Evolutionary conservation across 257 asterid genomes (phyloP), one percentile per base, ranked within the genome.

Genomic region (Oldenlandia corymbosa): DNA sequence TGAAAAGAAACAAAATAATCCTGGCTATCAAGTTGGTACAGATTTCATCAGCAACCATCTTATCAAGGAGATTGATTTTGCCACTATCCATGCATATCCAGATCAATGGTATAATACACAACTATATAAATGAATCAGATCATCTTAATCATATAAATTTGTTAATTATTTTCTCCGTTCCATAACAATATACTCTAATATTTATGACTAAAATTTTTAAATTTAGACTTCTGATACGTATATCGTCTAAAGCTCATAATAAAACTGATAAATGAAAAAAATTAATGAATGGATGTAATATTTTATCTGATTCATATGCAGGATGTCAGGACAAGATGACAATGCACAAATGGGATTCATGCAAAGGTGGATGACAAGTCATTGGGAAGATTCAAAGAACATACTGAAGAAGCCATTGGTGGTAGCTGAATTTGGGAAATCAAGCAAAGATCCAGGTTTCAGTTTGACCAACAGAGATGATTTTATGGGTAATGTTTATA

Each of bases 381-480:
- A 91, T 9, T 86, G 81, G 85, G 46, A 67, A 14, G 96, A 91
- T 50, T 75, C 95, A 0, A 84, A 65, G 54, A 66, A 21, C 17
- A 52, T 86, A 52, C 9, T 91, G 26, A 91, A 70, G 68, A 88
- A 88, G 57, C 96, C 98, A 10, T 43, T 88, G 2, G 75, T 88
- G 0, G 48, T 91, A 8, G 78, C 88, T 0, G 96, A 91, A 59
- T 88, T 88, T 14, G 98, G 96, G 18, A 83, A 79, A n/a, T n/a
- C n/a, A n/a, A n/a, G n/a, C n/a, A n/a, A n/a, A n/a, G n/a, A n/a
- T n/a, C n/a, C n/a, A n/a, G 88, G 88, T 0, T 85, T 50, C 59
- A 81, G 23, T 26, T 9, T 75, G 42, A 60, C 12, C 0, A 71
- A n/a, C 21, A 68, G 96, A 10, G 90, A 88, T 32, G 23, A 23